Evolutionary conservation across 441 rosid genomes (phyloP).

Genomic region (Adansonia gregorii): DNA sequence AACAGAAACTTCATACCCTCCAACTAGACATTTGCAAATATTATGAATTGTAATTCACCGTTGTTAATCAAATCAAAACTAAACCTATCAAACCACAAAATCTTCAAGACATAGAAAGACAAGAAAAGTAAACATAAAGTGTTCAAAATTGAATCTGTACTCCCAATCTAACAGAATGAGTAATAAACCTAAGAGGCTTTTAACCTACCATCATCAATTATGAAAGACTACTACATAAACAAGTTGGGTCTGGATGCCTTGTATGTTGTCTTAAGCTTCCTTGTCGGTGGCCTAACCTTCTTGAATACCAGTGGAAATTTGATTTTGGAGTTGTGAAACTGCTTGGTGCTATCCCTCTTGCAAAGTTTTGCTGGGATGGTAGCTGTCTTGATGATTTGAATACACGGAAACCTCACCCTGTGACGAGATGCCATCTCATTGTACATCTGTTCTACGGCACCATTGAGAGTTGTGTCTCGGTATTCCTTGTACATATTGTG

Average conservation of each 20-base stretch:
- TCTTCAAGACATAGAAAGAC: not conserved
- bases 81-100: not conserved
- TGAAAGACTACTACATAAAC: conserved; percentile 32
- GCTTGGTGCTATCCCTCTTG: conserved; percentile 66
- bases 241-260: conserved; percentile 49
- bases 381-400: conserved; percentile 60
- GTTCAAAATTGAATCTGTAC: not conserved
- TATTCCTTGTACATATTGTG: conserved; percentile 69
- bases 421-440: conserved; percentile 62
- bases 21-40: not conserved
- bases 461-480: conserved; percentile 61
- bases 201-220: not conserved
- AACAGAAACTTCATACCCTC: not conserved
- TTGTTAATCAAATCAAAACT: not conserved
- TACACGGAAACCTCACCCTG: conserved; percentile 61
- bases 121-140: not conserved
- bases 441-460: conserved; percentile 66
- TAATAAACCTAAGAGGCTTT: not conserved
- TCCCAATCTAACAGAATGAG: not conserved
- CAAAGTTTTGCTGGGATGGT: conserved; percentile 51
- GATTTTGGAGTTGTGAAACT: conserved; percentile 50
- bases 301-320: conserved; percentile 40
- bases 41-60: not conserved
- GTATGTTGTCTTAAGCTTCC: conserved; percentile 48
- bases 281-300: conserved; percentile 45